phyloP scores from a whole-genome alignment of 139 green algal genomes.

The Haematococcus sp. region DNA sequence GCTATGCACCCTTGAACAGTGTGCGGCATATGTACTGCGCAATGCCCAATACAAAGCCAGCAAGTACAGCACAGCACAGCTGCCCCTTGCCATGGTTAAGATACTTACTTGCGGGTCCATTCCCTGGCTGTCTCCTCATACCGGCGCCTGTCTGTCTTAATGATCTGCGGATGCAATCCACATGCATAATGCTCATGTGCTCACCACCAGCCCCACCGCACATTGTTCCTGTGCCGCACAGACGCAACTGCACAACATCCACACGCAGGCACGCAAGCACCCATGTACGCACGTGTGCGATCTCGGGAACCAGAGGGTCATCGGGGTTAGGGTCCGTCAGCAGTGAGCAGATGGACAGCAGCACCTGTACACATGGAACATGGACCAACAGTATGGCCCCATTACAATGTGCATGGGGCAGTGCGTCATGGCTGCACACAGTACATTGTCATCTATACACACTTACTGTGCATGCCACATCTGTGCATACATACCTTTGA shows the following conservation, averaged over 20 bases:
- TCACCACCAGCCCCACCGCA: too few species aligned
- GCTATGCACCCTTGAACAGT: too few species aligned
- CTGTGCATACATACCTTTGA: conserved; percentile 78
- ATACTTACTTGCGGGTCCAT: conserved; percentile 85
- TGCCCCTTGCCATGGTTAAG: background rate
- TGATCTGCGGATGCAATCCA: conserved; percentile 87
- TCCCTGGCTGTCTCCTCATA: conserved; percentile 95
- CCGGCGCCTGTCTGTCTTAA: conserved; percentile 86
- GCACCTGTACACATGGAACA: conserved; percentile 61
- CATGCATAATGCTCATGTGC: too few species aligned
- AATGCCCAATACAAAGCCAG: too few species aligned
- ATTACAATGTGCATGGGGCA: too few species aligned
- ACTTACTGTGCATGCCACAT: background rate
- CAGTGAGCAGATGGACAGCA: conserved; percentile 96
- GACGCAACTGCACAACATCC: too few species aligned
- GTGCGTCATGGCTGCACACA: background rate
- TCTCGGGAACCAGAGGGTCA: conserved; percentile 97
- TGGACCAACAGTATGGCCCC: background rate
- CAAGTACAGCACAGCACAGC: too few species aligned
- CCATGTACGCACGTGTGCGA: conserved; percentile 89
- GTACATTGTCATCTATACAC: too few species aligned
- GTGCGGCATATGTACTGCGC: too few species aligned
- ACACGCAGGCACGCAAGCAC: too few species aligned
- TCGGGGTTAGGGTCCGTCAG: conserved; percentile 98
- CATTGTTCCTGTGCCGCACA: too few species aligned